These are phyloP conservation scores for Didymosphaeria variabile DNA, from an alignment of 2,329 filamentous ascomycete genomes.

Conservation along the genomic window DNA sequence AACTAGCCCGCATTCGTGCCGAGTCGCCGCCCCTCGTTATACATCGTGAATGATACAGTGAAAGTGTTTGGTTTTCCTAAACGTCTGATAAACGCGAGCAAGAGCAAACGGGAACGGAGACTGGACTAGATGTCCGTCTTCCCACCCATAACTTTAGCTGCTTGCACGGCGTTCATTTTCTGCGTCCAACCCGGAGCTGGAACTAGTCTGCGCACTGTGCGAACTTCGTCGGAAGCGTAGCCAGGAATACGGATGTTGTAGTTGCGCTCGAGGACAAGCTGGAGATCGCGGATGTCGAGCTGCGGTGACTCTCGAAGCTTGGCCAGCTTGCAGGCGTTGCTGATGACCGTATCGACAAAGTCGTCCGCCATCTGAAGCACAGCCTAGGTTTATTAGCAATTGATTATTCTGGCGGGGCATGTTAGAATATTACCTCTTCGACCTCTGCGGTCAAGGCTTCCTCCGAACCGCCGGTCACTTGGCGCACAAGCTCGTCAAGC, in stretches of 20 bases:
- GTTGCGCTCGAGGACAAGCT: constrained; percentile 66
- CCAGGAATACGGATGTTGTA: constrained; percentile 86
- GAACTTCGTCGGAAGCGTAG: constrained; percentile 91
- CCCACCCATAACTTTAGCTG: constrained; percentile 76
- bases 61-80: neutral
- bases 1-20: neutral
- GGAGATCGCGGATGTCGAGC: constrained; percentile 78
- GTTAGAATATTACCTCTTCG: constrained; percentile 76
- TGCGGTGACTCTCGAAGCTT: constrained; percentile 92
- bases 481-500: constrained; percentile 90
- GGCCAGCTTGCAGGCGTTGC: constrained; percentile 86
- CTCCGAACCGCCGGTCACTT: constrained; percentile 85
- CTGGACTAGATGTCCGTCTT: constrained; percentile 50
- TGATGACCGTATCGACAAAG: constrained; percentile 91
- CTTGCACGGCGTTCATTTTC: constrained; percentile 97
- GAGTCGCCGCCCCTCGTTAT: neutral
- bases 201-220: constrained; percentile 92
- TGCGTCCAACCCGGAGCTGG: constrained; percentile 89
- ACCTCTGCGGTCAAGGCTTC: constrained; percentile 89
- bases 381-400: constrained; percentile 64
- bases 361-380: constrained; percentile 90
- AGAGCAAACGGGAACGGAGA: neutral
- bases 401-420: neutral
- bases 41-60: neutral
- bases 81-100: neutral